Conservation (phyloP, 164 flowering plant species). For the Stephania japonica region DNA sequence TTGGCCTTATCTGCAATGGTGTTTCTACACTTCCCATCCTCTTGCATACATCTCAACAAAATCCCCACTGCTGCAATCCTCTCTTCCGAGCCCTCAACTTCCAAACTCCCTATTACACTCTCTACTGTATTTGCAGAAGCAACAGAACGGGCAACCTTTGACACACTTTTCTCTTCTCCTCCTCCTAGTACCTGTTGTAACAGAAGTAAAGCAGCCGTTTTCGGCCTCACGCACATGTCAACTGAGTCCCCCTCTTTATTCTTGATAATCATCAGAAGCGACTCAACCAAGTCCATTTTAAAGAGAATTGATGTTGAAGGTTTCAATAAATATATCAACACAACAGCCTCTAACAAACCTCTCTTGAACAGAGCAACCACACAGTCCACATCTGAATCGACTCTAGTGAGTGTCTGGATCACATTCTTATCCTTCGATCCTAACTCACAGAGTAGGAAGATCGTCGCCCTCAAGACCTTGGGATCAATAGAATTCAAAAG, state of each 20-base stretch:
- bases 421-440: slow-evolving; percentile 57
- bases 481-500: slow-evolving; percentile 62
- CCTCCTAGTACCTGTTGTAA: slow-evolving; percentile 41
- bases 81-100: slow-evolving; percentile 45
- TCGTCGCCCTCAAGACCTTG: slow-evolving; percentile 41
- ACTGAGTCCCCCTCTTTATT: slow-evolving; percentile 31
- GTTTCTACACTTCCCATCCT: slow-evolving; percentile 61
- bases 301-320: slow-evolving; percentile 35
- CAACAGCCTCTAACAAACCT: slow-evolving; percentile 67
- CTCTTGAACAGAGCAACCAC: slow-evolving; percentile 61
- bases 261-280: slow-evolving; percentile 41
- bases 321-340: slow-evolving; percentile 51
- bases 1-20: slow-evolving; percentile 60
- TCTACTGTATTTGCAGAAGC: slow-evolving; percentile 38
- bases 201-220: slow-evolving; percentile 52
- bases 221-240: slow-evolving; percentile 47
- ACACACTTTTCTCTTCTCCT: slow-evolving; percentile 22
- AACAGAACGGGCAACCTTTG: slow-evolving; percentile 28
- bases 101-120: slow-evolving; percentile 38
- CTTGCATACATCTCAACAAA: slow-evolving; percentile 52
- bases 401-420: slow-evolving; percentile 56
- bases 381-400: slow-evolving; percentile 64
- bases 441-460: slow-evolving; percentile 60
- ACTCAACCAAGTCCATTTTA: slow-evolving; percentile 57
- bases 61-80: slow-evolving; percentile 63